These are phyloP conservation scores for Wickerhamomyces strasburgensis DNA, from an alignment of 805 yeast species.

Conservation along the genomic window DNA sequence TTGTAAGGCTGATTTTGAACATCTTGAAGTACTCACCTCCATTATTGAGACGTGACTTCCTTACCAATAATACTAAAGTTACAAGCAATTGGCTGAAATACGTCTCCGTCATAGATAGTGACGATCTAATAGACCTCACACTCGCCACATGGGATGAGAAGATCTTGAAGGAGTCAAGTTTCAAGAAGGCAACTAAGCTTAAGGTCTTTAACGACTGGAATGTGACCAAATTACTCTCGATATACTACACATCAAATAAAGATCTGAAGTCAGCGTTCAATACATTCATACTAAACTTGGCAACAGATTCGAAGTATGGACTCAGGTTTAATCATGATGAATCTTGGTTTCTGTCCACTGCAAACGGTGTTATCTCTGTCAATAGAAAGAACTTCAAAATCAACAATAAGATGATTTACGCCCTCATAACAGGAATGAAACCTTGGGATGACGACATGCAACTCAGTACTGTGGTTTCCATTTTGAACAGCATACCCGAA, in stretches of 20 bases:
- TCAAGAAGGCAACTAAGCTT: slow-evolving; percentile 65
- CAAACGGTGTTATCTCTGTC: slow-evolving; percentile 31
- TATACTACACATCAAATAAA: slow-evolving; percentile 39
- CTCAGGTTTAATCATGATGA: slow-evolving; percentile 41
- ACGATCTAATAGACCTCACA: slow-evolving; percentile 34
- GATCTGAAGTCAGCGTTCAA: slow-evolving; percentile 36
- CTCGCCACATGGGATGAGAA: slow-evolving; percentile 43
- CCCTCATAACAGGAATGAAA: slow-evolving; percentile 58
- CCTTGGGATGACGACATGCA: slow-evolving; percentile 79
- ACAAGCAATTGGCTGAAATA: slow-evolving; percentile 66
- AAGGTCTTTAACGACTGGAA: slow-evolving; percentile 76
- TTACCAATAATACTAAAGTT: slow-evolving; percentile 51
- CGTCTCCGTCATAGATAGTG: slow-evolving; percentile 49
- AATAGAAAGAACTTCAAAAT: slow-evolving; percentile 52
- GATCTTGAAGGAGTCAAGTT: slow-evolving; percentile 54
- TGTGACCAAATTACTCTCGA: slow-evolving; percentile 48
- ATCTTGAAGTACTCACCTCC: slow-evolving; percentile 47
- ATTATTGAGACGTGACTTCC: slow-evolving; percentile 57
- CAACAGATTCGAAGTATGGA: slow-evolving; percentile 48
- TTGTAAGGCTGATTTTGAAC: slow-evolving; percentile 57
- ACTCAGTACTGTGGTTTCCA: slow-evolving; percentile 44
- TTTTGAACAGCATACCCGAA: slow-evolving; percentile 58
- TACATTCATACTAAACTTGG: slow-evolving; percentile 43
- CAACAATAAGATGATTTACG: slow-evolving; percentile 63
- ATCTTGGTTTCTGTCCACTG: slow-evolving; percentile 40